Evolutionary conservation across 2,329 filamentous ascomycete species (phyloP).

Genomic region (Beauveria rudraprayagi): DNA sequence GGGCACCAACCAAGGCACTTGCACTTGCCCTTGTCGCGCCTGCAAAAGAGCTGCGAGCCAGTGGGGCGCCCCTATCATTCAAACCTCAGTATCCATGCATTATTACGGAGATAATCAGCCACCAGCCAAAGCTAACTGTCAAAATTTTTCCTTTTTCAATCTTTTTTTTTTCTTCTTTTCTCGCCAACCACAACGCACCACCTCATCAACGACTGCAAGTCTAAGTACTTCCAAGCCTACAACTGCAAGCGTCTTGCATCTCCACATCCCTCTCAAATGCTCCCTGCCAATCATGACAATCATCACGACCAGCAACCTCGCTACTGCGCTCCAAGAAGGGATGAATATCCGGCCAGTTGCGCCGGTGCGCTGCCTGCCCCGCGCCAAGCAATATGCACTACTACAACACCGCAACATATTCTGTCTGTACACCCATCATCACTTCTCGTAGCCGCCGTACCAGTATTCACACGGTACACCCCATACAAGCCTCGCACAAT

Average conservation of each 20-base stretch:
- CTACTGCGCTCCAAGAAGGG: not conserved
- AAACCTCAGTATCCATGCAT: too few species aligned
- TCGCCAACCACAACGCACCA: not conserved
- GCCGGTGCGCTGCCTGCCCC: not conserved
- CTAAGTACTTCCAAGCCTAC: too few species aligned
- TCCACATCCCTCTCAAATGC: not conserved
- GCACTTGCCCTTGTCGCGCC: not conserved
- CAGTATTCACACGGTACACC: not conserved
- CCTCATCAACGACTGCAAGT: not conserved
- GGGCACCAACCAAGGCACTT: not conserved
- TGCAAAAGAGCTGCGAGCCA: conserved; percentile 3
- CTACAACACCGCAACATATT: not conserved
- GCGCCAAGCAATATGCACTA: not conserved
- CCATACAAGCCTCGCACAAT: not conserved
- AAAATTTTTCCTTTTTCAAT: not conserved
- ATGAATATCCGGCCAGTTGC: not conserved
- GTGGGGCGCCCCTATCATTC: not conserved
- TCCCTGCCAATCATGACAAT: not conserved
- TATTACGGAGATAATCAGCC: too few species aligned
- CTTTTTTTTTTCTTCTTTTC: not conserved
- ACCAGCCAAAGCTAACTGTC: not conserved
- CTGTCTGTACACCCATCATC: not conserved
- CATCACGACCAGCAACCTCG: not conserved
- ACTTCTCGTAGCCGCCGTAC: not conserved
- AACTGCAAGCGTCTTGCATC: not conserved